phyloP scores from a whole-genome alignment of 805 yeast genomes.

The Candida quercuum region DNA sequence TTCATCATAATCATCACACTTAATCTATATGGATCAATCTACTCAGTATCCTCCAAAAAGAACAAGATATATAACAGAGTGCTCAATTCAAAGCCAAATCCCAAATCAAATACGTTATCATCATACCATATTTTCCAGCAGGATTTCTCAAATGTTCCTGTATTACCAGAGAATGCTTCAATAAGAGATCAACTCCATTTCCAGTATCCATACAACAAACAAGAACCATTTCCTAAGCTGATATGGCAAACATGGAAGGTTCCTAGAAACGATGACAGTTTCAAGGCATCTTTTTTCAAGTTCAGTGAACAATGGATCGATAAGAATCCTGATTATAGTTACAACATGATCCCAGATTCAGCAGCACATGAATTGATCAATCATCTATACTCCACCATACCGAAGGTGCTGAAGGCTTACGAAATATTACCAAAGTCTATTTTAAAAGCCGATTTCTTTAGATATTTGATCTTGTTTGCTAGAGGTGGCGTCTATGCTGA shows the following conservation, averaged over 20 bases:
- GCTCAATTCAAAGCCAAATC: neutral
- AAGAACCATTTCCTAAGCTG: constrained; percentile 61
- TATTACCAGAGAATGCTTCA: constrained; percentile 11
- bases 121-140: constrained; percentile 4
- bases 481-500: constrained; percentile 93
- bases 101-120: constrained; percentile 1
- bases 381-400: constrained; percentile 61
- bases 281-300: constrained; percentile 47
- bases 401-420: constrained; percentile 75
- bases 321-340: constrained; percentile 58
- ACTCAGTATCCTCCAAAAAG: constrained; percentile 4
- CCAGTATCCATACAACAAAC: constrained; percentile 71
- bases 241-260: constrained; percentile 97
- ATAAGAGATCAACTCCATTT: constrained; percentile 57
- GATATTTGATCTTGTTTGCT: constrained; percentile 82
- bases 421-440: constrained; percentile 72
- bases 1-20: constrained; percentile 2
- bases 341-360: constrained; percentile 69
- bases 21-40: constrained; percentile 9
- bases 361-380: constrained; percentile 50
- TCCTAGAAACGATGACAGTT: constrained; percentile 46
- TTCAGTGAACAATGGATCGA: constrained; percentile 60
- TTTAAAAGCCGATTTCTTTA: constrained; percentile 87
- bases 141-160: constrained; percentile 1
- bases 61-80: neutral